Conservation (phyloP, 192 early-diverging fungal species). For the Backusella liffmaniae region DNA sequence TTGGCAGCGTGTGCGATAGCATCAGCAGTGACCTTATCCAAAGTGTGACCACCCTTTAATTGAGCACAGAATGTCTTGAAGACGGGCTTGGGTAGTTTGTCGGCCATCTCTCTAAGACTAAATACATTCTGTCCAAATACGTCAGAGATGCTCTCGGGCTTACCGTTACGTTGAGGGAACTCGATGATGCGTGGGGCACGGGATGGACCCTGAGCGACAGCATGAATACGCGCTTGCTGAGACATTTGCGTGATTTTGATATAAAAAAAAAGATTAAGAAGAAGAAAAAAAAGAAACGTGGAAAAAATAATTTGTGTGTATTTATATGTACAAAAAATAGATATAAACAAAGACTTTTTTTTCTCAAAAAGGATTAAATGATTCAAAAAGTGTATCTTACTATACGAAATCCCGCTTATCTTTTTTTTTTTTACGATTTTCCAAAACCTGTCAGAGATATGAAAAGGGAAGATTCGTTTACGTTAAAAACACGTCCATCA, state of each 20-base stretch:
- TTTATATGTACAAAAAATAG: neutral
- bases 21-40: slow-evolving; percentile 95
- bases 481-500: neutral
- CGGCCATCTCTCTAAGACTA: slow-evolving; percentile 85
- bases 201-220: slow-evolving; percentile 51
- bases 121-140: slow-evolving; percentile 96
- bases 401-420: neutral
- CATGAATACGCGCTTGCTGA: slow-evolving; percentile 46
- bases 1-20: slow-evolving; percentile 98
- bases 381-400: no score
- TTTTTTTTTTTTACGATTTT: neutral
- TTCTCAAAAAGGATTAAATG: neutral
- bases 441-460: neutral
- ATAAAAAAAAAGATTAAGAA: neutral
- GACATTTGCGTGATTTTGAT: slow-evolving; percentile 20
- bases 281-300: neutral
- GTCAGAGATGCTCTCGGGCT: slow-evolving; percentile 79
- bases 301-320: neutral
- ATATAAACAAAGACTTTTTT: neutral
- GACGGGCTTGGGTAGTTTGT: slow-evolving; percentile 92
- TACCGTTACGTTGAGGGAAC: slow-evolving; percentile 75
- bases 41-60: slow-evolving; percentile 80
- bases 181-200: slow-evolving; percentile 70
- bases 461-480: neutral
- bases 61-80: slow-evolving; percentile 93